phyloP scores from a whole-genome alignment of 495 filamentous ascomycete species.

The Penicillium verhagenii region DNA sequence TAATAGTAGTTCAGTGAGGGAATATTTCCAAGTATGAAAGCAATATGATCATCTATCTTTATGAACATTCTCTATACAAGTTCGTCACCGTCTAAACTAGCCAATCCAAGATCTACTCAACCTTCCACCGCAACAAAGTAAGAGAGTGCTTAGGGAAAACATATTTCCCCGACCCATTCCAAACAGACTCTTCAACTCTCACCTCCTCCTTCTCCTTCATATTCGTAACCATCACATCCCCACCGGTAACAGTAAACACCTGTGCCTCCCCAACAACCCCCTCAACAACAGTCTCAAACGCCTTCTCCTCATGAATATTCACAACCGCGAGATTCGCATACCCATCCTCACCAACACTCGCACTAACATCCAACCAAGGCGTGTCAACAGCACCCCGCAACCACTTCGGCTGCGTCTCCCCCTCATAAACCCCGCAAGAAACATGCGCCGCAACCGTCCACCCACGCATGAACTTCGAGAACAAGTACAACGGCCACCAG shows the following conservation, averaged over 20 bases:
- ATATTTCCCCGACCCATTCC: constrained; percentile 58
- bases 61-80: neutral
- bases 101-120: constrained; percentile 21
- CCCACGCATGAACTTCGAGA: constrained; percentile 73
- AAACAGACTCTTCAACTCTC: constrained; percentile 54
- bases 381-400: constrained; percentile 61
- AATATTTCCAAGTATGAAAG: neutral
- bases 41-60: neutral
- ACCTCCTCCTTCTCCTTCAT: constrained; percentile 61
- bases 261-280: constrained; percentile 48
- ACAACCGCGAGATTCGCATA: constrained; percentile 64
- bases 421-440: constrained; percentile 56
- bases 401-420: constrained; percentile 64
- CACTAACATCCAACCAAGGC: constrained; percentile 71
- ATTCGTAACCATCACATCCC: constrained; percentile 55
- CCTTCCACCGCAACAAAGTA: constrained; percentile 66
- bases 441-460: constrained; percentile 63
- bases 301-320: constrained; percentile 61
- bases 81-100: neutral
- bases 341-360: constrained; percentile 59
- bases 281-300: constrained; percentile 54
- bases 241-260: constrained; percentile 61
- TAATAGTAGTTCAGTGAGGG: too few species aligned
- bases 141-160: constrained; percentile 65
- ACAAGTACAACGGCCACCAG: constrained; percentile 74